These are phyloP conservation scores for Zymoseptoria tritici DNA, from an alignment of 2,329 filamentous ascomycete genomes.

Conservation along the genomic window DNA sequence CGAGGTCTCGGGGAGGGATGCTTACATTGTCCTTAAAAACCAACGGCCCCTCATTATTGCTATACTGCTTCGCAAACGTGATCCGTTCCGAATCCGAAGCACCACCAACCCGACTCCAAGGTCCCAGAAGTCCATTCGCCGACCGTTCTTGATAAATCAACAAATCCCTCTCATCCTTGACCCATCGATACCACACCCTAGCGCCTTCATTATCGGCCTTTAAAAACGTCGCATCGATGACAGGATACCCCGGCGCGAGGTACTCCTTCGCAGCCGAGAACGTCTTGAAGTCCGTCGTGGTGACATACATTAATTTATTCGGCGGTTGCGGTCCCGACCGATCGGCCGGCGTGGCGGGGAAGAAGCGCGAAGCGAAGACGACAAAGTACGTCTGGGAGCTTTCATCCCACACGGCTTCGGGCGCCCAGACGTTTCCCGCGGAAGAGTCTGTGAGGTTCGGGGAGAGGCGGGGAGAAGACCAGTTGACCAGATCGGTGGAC, in stretches of 20 bases:
- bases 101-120: constrained; percentile 11
- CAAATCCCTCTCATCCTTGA: constrained; percentile 14
- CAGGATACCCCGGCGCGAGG: constrained; percentile 10
- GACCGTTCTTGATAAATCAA: constrained; percentile 14
- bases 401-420: constrained; percentile 12
- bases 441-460: constrained; percentile 5
- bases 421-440: constrained; percentile 14
- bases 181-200: constrained; percentile 14
- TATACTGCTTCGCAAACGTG: constrained; percentile 11
- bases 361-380: constrained; percentile 12
- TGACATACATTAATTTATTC: constrained; percentile 14
- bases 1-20: neutral
- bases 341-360: constrained; percentile 7
- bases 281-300: constrained; percentile 11
- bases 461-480: constrained; percentile 7
- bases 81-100: constrained; percentile 8
- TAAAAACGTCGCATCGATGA: constrained; percentile 16
- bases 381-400: constrained; percentile 7
- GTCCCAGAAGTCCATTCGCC: constrained; percentile 11
- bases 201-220: constrained; percentile 6
- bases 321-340: constrained; percentile 9
- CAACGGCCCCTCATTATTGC: constrained; percentile 13
- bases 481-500: constrained; percentile 6
- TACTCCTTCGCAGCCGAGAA: constrained; percentile 14
- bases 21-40: constrained; percentile 14